Evolutionary conservation across 345 rosid genomes (phyloP).

Genomic region (Lepidium africanum): DNA sequence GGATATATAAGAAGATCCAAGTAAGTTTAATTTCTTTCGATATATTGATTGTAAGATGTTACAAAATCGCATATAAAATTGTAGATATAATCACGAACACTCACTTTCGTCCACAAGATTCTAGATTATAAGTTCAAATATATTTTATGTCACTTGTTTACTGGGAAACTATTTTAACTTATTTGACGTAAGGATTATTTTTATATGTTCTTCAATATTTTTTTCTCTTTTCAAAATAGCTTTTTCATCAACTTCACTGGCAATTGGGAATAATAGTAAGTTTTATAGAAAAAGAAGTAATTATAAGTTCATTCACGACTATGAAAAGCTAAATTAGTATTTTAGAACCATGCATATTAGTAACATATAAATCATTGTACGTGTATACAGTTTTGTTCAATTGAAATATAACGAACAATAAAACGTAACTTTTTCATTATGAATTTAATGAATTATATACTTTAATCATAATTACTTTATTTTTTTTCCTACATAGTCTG

Average conservation of each 20-base stretch:
- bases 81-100: background rate
- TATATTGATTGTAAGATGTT: background rate
- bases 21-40: constrained; percentile 19
- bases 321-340: constrained; percentile 6
- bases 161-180: constrained; percentile 3
- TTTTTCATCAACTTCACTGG: background rate
- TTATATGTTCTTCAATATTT: background rate
- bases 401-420: background rate
- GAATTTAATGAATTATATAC: background rate
- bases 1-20: constrained; percentile 16
- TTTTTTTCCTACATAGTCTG: background rate
- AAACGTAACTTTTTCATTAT: background rate
- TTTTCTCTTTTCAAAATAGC: background rate
- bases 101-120: background rate
- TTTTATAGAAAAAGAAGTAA: background rate
- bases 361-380: background rate
- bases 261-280: background rate
- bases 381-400: background rate
- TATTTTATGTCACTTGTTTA: background rate
- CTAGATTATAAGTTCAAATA: background rate
- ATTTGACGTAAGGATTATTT: background rate
- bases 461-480: background rate
- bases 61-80: background rate
- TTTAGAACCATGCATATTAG: constrained; percentile 11
- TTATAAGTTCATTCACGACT: background rate